Percentiles rank a stretch among this genome's conserved stretches.
These are phyloP conservation scores for Cutaneotrichosporon daszewskae DNA, from an alignment of 1,284 basidiomycete genomes.

Conservation along the genomic window DNA sequence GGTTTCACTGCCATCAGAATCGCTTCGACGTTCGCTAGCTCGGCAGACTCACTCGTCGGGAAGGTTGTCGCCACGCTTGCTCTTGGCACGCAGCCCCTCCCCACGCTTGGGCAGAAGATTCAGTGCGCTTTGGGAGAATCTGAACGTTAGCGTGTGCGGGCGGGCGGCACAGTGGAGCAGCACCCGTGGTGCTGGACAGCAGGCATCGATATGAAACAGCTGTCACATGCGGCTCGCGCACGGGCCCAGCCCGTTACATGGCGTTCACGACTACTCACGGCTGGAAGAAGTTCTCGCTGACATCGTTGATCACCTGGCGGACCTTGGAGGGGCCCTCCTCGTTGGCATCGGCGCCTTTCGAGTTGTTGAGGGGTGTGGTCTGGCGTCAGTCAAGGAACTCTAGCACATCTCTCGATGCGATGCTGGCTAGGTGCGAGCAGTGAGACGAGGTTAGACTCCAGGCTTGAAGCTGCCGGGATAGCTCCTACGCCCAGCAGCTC, in stretches of 20 bases:
- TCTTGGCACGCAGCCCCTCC: conserved; percentile 33
- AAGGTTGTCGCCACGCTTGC: conserved; percentile 42
- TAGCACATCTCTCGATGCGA: not conserved
- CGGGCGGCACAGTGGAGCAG: not conserved
- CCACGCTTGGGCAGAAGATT: conserved; percentile 37
- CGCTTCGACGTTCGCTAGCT: not conserved
- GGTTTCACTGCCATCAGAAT: conserved; percentile 18
- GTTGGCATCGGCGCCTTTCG: no score
- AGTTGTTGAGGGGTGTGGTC: conserved; percentile 11
- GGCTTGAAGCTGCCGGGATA: no score
- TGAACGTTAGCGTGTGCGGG: conserved; percentile 4
- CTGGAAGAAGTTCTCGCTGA: conserved; percentile 40
- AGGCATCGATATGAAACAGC: no score
- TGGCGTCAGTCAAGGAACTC: conserved; percentile 1
- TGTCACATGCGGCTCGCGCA: no score
- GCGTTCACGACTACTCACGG: conserved; percentile 27
- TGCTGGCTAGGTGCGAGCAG: not conserved
- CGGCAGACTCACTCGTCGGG: conserved; percentile 36
- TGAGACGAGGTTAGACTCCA: no score
- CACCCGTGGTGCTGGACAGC: not conserved
- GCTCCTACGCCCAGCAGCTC: no score
- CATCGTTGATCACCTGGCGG: conserved; percentile 20
- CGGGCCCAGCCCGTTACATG: not conserved
- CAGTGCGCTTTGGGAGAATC: conserved; percentile 42
- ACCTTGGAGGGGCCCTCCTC: not conserved